Evolutionary conservation across 192 early-diverging fungal species (phyloP).

Genomic region (Kickxella alabastrina): DNA sequence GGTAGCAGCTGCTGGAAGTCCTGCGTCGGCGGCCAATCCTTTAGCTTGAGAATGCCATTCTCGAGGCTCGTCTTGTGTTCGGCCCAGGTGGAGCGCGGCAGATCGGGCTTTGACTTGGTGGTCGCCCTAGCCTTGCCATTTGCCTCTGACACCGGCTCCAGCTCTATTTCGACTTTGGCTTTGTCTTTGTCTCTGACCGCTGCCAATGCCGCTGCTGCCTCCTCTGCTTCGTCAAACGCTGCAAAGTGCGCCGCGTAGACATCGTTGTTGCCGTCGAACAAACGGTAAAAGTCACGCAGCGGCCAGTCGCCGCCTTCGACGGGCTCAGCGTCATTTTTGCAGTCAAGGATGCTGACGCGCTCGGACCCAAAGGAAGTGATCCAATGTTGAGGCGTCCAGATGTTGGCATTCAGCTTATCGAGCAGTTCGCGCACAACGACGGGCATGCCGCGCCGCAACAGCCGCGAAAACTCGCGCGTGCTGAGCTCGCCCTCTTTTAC

Average conservation of each 20-base stretch:
- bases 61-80: conserved; percentile 11
- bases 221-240: neutral
- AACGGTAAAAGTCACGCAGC: conserved; percentile 51
- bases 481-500: conserved; percentile 20
- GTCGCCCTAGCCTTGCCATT: too few relatives aligned
- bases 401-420: neutral
- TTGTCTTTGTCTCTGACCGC: too few relatives aligned
- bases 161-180: too few relatives aligned
- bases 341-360: conserved; percentile 54
- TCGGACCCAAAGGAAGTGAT: conserved; percentile 39
- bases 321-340: conserved; percentile 11
- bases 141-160: too few relatives aligned
- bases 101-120: too few relatives aligned
- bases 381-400: conserved; percentile 41
- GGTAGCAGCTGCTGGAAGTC: conserved; percentile 57
- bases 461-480: conserved; percentile 28
- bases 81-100: too few relatives aligned
- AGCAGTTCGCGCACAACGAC: conserved; percentile 36
- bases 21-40: conserved; percentile 65
- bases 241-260: conserved; percentile 6
- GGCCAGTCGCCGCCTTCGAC: conserved; percentile 18
- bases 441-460: conserved; percentile 24
- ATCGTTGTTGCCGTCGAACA: conserved; percentile 46
- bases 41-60: conserved; percentile 45
- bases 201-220: too few relatives aligned